Evolutionary conservation across 306 rosid genomes (phyloP).

Genomic region (Fragaria ananassa): DNA sequence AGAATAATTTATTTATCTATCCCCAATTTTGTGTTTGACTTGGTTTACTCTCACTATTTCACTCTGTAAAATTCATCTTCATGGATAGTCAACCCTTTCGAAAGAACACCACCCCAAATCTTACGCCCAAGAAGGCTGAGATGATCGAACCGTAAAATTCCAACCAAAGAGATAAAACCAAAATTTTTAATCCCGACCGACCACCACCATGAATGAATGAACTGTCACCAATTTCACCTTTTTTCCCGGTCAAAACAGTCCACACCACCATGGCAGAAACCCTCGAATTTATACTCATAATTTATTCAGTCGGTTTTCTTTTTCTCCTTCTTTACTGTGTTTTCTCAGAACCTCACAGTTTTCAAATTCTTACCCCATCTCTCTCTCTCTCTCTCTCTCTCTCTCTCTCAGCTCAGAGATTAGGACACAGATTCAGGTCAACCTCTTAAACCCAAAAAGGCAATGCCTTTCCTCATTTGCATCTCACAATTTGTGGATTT

Average conservation of each 20-base stretch:
- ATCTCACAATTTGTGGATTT: neutral
- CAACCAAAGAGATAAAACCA: neutral
- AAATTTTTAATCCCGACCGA: neutral
- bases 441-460: constrained; percentile 2
- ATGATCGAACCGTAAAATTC: neutral
- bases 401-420: constrained; percentile 24
- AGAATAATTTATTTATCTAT: neutral
- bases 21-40: neutral
- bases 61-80: neutral
- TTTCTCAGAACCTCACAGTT: constrained; percentile 1
- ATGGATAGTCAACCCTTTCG: neutral
- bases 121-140: constrained; percentile 10
- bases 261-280: neutral
- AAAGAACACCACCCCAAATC: neutral
- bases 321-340: constrained; percentile 8
- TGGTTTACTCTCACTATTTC: neutral
- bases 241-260: constrained; percentile 17
- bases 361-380: constrained; percentile 21
- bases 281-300: neutral
- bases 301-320: constrained; percentile 11
- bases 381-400: neutral
- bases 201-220: neutral
- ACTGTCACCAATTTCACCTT: neutral
- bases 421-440: constrained; percentile 53
- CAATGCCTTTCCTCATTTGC: constrained; percentile 9